Conservation (phyloP, 495 filamentous ascomycete genomes). For the Hypomontagnella submonticulosa region DNA sequence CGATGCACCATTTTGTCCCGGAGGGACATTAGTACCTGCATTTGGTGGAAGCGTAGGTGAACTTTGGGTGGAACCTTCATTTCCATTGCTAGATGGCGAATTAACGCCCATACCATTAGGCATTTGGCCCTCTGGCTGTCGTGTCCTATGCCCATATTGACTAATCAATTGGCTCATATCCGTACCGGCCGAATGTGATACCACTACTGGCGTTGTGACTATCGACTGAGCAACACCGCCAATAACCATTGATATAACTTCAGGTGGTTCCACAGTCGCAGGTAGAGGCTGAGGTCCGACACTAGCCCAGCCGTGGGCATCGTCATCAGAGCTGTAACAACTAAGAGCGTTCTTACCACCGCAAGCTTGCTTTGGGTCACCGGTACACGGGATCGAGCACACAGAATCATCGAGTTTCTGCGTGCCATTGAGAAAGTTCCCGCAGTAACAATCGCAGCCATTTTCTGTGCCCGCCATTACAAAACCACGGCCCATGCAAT, state of each 20-base stretch:
- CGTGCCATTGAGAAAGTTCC: slow-evolving; percentile 55
- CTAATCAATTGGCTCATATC: slow-evolving; percentile 32
- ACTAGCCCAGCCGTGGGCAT: slow-evolving; percentile 48
- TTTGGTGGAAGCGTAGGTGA: slow-evolving; percentile 8
- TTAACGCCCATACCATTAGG: slow-evolving; percentile 29
- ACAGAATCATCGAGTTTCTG: slow-evolving; percentile 53
- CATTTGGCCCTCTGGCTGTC: slow-evolving; percentile 34
- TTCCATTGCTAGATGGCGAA: slow-evolving; percentile 8
- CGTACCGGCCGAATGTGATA: slow-evolving; percentile 36
- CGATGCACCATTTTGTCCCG: slow-evolving; percentile 2
- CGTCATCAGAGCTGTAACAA: slow-evolving; percentile 53
- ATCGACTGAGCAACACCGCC: slow-evolving; percentile 42
- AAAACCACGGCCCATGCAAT: slow-evolving; percentile 64
- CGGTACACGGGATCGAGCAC: slow-evolving; percentile 60
- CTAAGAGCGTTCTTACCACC: slow-evolving; percentile 58
- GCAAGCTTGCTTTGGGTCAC: slow-evolving; percentile 56
- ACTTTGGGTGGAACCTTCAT: slow-evolving; percentile 10
- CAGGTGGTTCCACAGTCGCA: slow-evolving; percentile 36
- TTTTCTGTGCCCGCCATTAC: slow-evolving; percentile 72
- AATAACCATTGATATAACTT: slow-evolving; percentile 32
- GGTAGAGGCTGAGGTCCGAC: slow-evolving; percentile 41
- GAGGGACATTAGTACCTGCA: background rate
- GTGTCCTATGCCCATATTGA: slow-evolving; percentile 32
- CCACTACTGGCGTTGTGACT: slow-evolving; percentile 29
- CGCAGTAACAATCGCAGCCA: slow-evolving; percentile 73